A percentile compares a stretch with the other conserved stretches of the same genome.
phyloP scores from a whole-genome alignment of 164 flowering plant species.

The Dillenia suffruticosa region DNA sequence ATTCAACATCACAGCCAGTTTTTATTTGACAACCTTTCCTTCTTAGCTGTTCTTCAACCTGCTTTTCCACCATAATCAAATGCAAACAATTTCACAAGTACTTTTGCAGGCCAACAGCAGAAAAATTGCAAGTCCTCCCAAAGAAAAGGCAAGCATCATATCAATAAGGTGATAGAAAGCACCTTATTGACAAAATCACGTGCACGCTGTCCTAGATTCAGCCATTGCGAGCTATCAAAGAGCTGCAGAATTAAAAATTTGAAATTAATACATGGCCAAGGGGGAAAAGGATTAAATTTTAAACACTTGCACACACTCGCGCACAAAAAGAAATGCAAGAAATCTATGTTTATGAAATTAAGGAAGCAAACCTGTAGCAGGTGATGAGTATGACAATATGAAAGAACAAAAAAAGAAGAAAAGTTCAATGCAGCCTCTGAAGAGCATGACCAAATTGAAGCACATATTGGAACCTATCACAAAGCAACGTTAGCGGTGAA shows the following conservation, averaged over 20 bases:
- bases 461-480: constrained; percentile 74
- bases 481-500: background rate
- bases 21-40: constrained; percentile 55
- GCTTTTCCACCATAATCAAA: background rate
- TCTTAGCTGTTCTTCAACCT: constrained; percentile 66
- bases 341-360: background rate
- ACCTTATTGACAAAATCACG: constrained; percentile 75
- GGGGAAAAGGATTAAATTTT: no score
- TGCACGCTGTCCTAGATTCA: constrained; percentile 73
- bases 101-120: no score
- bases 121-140: background rate
- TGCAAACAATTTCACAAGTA: background rate
- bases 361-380: constrained; percentile 66
- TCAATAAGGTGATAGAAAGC: background rate
- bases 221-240: constrained; percentile 93
- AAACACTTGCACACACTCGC: background rate
- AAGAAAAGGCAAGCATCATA: background rate
- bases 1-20: constrained; percentile 49
- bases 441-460: constrained; percentile 92
- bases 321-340: background rate
- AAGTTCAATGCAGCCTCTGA: constrained; percentile 70
- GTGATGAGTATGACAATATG: constrained; percentile 92
- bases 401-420: constrained; percentile 83
- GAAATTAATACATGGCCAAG: no score
- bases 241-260: constrained; percentile 37